phyloP scores from a whole-genome alignment of 2,329 filamentous ascomycete species.

The Elsinoe batatas region DNA sequence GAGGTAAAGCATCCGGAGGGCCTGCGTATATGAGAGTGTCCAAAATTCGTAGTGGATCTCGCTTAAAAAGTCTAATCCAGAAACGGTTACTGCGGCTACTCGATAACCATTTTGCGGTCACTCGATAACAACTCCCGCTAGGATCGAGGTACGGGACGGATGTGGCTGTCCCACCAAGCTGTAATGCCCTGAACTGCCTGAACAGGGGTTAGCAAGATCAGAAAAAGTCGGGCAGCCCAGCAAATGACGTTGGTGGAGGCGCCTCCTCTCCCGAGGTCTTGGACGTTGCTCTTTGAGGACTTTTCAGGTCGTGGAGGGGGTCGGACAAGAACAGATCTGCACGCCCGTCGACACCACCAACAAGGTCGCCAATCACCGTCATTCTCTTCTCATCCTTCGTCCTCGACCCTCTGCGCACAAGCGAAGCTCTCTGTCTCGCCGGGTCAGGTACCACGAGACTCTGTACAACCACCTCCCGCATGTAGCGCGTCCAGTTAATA shows the following conservation, averaged over 20 bases:
- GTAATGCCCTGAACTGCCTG: not conserved
- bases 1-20: no score
- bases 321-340: slow-evolving; percentile 1
- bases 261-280: slow-evolving; percentile 5
- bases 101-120: no score
- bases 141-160: not conserved
- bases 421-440: not conserved
- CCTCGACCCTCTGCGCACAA: not conserved
- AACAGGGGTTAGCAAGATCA: slow-evolving; percentile 4
- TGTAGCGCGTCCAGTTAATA: not conserved
- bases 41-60: not conserved
- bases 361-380: slow-evolving; percentile 1
- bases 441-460: slow-evolving; percentile 7
- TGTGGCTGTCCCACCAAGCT: slow-evolving; percentile 1
- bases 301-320: not conserved
- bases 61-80: not conserved
- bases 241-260: slow-evolving; percentile 1
- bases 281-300: not conserved
- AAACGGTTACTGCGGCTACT: no score
- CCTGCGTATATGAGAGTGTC: no score
- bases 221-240: not conserved
- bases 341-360: not conserved
- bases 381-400: slow-evolving; percentile 2
- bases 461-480: not conserved
- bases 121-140: no score